Conservation (phyloP, 2,329 filamentous ascomycete species). For the Aspergillus pseudoterreus region DNA sequence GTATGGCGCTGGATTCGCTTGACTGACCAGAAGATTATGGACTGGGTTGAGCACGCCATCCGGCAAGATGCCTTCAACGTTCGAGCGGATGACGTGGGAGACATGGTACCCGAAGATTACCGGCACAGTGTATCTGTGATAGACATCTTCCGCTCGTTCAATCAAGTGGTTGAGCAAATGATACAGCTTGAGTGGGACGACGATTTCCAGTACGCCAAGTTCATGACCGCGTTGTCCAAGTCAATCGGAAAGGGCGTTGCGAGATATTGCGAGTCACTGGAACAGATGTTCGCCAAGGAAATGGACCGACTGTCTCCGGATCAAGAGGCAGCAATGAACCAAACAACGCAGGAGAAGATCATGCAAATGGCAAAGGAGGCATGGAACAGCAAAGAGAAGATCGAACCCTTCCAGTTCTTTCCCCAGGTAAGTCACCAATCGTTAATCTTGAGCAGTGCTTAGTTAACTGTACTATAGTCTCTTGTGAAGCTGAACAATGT, state of each 20-base stretch:
- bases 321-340: constrained; percentile 72
- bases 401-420: constrained; percentile 96
- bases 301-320: constrained; percentile 91
- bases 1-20: constrained; percentile 92
- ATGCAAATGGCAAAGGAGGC: constrained; percentile 91
- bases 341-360: constrained; percentile 87
- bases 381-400: constrained; percentile 85
- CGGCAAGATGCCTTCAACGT: constrained; percentile 85
- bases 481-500: constrained; percentile 98
- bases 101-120: constrained; percentile 69
- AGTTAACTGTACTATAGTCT: constrained; percentile 57
- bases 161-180: constrained; percentile 84
- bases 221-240: constrained; percentile 91
- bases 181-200: constrained; percentile 87
- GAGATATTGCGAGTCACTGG: constrained; percentile 86
- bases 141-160: constrained; percentile 91
- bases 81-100: constrained; percentile 60
- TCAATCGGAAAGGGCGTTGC: constrained; percentile 78
- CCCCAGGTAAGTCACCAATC: constrained; percentile 62
- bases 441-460: constrained; percentile 6
- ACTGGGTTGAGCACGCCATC: constrained; percentile 85
- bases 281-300: constrained; percentile 78
- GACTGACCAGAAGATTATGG: constrained; percentile 73
- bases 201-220: constrained; percentile 87
- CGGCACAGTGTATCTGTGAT: constrained; percentile 90